Evolutionary conservation across 352 stramenopile genomes (phyloP).

Genomic region (Globisporangium canariense): DNA sequence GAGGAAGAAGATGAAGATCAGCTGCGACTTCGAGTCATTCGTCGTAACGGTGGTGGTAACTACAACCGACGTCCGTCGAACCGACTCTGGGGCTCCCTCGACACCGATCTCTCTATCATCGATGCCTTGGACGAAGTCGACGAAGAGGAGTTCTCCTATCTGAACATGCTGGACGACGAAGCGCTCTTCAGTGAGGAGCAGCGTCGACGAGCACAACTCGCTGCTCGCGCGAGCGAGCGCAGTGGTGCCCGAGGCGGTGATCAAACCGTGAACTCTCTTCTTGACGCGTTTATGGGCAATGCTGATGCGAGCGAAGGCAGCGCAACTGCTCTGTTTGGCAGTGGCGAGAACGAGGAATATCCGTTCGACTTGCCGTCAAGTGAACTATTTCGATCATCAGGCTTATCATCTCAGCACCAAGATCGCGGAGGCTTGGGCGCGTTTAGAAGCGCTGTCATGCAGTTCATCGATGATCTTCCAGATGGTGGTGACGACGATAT

Average conservation of each 20-base stretch:
- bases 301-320: slow-evolving; percentile 2
- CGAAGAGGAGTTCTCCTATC: slow-evolving; percentile 81
- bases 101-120: slow-evolving; percentile 63
- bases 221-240: slow-evolving; percentile 18
- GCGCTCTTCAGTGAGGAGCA: slow-evolving; percentile 52
- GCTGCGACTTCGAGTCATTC: slow-evolving; percentile 47
- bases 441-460: slow-evolving; percentile 26
- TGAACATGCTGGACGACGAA: slow-evolving; percentile 75
- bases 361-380: slow-evolving; percentile 17
- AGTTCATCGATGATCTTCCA: slow-evolving; percentile 60
- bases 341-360: slow-evolving; percentile 12
- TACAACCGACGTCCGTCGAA: slow-evolving; percentile 34
- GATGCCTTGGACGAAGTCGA: slow-evolving; percentile 80
- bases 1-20: slow-evolving; percentile 61
- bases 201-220: slow-evolving; percentile 33
- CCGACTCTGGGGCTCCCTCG: slow-evolving; percentile 67
- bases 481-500: slow-evolving; percentile 52
- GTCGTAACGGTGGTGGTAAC: slow-evolving; percentile 29
- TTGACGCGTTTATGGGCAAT: slow-evolving; percentile 16
- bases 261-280: slow-evolving; percentile 9
- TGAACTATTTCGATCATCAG: slow-evolving; percentile 15
- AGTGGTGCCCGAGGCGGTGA: background rate
- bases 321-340: background rate
- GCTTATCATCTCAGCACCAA: slow-evolving; percentile 6
- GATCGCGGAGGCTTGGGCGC: slow-evolving; percentile 7